Conservation (phyloP, 192 early-diverging fungal species). For the Backusella morwellensis region DNA sequence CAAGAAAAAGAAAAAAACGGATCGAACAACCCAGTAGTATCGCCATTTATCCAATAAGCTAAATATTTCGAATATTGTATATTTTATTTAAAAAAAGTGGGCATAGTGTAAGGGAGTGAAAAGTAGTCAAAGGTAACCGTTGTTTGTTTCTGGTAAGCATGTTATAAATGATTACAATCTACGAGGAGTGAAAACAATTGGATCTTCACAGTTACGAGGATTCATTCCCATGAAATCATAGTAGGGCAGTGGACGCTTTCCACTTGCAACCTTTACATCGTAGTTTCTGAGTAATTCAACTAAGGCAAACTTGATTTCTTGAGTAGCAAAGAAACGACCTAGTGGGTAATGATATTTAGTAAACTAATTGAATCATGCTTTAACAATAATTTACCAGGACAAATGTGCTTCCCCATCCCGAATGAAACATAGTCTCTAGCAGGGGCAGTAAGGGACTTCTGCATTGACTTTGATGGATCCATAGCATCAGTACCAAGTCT, state of each 20-base stretch:
- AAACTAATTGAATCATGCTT: no score
- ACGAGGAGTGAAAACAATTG: constrained; percentile 10
- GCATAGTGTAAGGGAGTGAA: no score
- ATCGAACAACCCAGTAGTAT: background rate
- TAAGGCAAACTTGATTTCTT: constrained; percentile 25
- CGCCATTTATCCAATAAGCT: no score
- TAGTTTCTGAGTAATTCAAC: constrained; percentile 13
- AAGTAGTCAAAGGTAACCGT: no score
- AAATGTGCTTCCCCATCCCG: constrained; percentile 22
- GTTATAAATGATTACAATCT: background rate
- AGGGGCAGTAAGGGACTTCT: background rate
- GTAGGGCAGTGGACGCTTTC: constrained; percentile 10
- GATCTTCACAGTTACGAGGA: background rate
- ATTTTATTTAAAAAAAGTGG: no score
- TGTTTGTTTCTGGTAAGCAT: no score
- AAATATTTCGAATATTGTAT: no score
- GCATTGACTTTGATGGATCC: constrained; percentile 8
- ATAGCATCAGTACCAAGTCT: background rate
- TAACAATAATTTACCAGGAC: background rate
- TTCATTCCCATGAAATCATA: constrained; percentile 1
- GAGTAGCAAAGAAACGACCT: constrained; percentile 27
- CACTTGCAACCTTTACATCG: constrained; percentile 1
- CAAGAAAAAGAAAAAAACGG: background rate
- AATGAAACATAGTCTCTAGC: constrained; percentile 16
- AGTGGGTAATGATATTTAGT: background rate